These are phyloP conservation scores for Monosporascus sp. DNA, from an alignment of 2,329 filamentous ascomycete genomes.

Conservation along the genomic window DNA sequence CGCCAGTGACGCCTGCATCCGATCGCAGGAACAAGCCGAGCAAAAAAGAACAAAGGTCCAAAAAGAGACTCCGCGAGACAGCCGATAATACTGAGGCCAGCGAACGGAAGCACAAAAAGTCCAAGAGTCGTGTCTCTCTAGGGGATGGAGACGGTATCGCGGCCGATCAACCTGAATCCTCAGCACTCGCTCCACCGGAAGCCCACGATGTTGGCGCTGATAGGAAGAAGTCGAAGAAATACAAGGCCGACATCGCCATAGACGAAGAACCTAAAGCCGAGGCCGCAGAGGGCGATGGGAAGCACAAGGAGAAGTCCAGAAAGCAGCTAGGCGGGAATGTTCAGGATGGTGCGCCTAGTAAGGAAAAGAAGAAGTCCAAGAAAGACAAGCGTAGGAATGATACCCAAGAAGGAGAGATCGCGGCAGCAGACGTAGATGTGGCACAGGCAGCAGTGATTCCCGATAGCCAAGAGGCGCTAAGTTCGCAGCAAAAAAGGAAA, in stretches of 20 bases:
- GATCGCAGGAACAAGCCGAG: constrained; percentile 7
- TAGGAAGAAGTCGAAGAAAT: constrained; percentile 17
- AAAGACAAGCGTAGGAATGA: constrained; percentile 20
- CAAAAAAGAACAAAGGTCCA: constrained; percentile 10
- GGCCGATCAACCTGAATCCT: not conserved
- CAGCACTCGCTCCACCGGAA: not conserved
- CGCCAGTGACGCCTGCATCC: not conserved
- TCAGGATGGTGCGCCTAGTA: constrained; percentile 8
- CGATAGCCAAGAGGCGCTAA: constrained; percentile 1
- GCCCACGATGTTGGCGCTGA: not conserved
- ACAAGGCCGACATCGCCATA: constrained; percentile 11
- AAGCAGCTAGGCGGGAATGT: constrained; percentile 11
- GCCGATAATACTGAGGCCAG: constrained; percentile 24
- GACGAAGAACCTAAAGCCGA: constrained; percentile 6
- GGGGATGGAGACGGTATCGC: not conserved
- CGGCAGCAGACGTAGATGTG: constrained; percentile 4
- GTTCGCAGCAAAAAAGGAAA: not conserved
- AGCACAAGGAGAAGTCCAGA: constrained; percentile 33
- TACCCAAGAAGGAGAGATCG: constrained; percentile 14
- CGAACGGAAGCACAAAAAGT: constrained; percentile 46
- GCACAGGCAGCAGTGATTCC: not conserved
- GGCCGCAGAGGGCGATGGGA: constrained; percentile 35
- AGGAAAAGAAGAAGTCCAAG: constrained; percentile 20
- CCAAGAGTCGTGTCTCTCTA: constrained; percentile 30
- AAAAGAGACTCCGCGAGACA: constrained; percentile 22